Percentiles rank a stretch among this genome's conserved stretches.
These are phyloP conservation scores for Leccinum uliginosum DNA, from an alignment of 768 basidiomycete genomes.

Conservation along the genomic window DNA sequence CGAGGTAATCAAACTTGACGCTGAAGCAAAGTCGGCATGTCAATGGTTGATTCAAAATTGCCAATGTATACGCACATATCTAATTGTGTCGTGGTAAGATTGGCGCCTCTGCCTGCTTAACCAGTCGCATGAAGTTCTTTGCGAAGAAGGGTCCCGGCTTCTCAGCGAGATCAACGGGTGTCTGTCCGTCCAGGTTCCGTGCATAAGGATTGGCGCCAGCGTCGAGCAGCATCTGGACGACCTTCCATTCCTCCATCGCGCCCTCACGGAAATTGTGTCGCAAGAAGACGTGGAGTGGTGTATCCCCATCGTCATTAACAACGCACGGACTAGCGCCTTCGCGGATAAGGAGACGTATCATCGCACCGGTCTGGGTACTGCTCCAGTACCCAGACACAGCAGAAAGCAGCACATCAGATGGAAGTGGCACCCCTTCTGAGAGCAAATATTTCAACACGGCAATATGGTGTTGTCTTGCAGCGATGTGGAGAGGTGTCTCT, in stretches of 20 bases:
- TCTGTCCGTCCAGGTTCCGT: neutral
- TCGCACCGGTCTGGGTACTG: rapidly evolving
- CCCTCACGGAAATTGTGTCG: neutral
- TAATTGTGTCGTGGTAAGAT: neutral
- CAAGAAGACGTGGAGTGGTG: neutral
- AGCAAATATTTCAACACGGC: neutral
- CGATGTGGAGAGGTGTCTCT: neutral
- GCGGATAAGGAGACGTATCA: neutral
- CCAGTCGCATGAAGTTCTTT: neutral
- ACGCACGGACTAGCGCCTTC: neutral
- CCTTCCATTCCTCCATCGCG: neutral
- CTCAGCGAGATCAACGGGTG: neutral
- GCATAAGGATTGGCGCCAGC: too few species aligned
- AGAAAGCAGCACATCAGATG: neutral
- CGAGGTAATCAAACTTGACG: neutral
- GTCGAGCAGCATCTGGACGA: neutral
- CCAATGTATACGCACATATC: neutral
- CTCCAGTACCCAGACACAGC: neutral
- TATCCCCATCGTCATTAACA: neutral
- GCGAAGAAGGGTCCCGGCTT: neutral
- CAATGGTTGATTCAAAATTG: neutral
- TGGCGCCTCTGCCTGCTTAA: neutral
- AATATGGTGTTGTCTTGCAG: neutral
- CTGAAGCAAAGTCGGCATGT: neutral
- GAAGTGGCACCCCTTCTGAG: neutral